phyloP scores from a whole-genome alignment of 768 basidiomycete genomes.

The Hygrophoropsis aurantiaca region DNA sequence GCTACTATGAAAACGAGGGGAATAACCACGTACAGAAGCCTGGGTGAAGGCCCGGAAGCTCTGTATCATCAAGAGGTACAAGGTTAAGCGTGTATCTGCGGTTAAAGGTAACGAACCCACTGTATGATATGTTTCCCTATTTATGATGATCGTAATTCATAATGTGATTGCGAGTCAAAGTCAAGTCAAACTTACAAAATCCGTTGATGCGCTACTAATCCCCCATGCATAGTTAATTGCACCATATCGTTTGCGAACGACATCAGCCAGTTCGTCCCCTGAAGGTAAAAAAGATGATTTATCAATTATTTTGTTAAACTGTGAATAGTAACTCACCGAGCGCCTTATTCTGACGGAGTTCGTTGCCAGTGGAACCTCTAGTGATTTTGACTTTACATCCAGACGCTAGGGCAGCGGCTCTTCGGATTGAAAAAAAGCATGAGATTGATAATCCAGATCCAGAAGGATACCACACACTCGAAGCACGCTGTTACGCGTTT shows the following conservation, averaged over 20 bases:
- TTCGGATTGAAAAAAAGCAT: too few relatives aligned
- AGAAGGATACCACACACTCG: slow-evolving; percentile 43
- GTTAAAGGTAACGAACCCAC: slow-evolving; percentile 32
- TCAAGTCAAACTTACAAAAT: slow-evolving; percentile 79
- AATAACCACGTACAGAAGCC: slow-evolving; percentile 54
- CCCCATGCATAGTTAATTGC: slow-evolving; percentile 65
- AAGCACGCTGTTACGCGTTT: slow-evolving; percentile 72
- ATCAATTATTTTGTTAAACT: too few relatives aligned
- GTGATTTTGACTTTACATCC: slow-evolving; percentile 54
- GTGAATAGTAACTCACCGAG: slow-evolving; percentile 46
- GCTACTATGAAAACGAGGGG: slow-evolving; percentile 6
- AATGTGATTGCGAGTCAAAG: too few relatives aligned
- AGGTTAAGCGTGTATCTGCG: too few relatives aligned
- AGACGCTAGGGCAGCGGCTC: slow-evolving; percentile 68
- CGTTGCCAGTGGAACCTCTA: slow-evolving; percentile 37
- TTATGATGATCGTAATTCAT: too few relatives aligned
- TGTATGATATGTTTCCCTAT: slow-evolving; percentile 76
- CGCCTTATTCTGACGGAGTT: slow-evolving; percentile 67
- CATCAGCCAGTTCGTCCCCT: slow-evolving; percentile 67
- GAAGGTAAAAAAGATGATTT: too few relatives aligned
- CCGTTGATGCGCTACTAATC: slow-evolving; percentile 72
- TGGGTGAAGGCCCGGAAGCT: slow-evolving; percentile 69
- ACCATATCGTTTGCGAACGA: slow-evolving; percentile 62
- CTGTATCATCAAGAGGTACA: too few relatives aligned
- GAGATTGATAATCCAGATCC: too few relatives aligned